Conservation (phyloP, 75 land plant species). For the Sequoia sempervirens region DNA sequence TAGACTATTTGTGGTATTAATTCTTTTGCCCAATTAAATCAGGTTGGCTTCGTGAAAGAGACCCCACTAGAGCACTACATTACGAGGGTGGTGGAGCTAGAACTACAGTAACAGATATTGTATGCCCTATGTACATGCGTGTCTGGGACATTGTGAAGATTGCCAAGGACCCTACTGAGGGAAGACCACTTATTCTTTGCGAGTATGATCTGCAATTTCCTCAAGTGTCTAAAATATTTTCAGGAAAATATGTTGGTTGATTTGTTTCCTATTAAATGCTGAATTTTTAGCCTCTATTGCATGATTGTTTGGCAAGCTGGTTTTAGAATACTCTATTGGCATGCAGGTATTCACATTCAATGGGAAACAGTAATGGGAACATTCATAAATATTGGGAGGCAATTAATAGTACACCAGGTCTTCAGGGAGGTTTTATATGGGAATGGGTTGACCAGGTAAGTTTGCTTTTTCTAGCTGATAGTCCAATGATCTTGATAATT, state of each 20-base stretch:
- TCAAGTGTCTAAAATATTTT: background rate
- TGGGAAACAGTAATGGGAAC: slow-evolving; percentile 99
- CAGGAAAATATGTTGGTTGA: background rate
- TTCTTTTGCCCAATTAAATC: slow-evolving; percentile 2
- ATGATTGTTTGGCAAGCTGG: background rate
- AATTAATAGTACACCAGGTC: slow-evolving; percentile 84
- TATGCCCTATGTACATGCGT: slow-evolving; percentile 99
- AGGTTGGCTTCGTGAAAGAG: slow-evolving; percentile 89
- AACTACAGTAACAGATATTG: slow-evolving; percentile 86
- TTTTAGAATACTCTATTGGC: background rate
- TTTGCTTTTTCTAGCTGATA: background rate
- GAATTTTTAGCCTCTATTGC: background rate
- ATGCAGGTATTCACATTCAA: slow-evolving; percentile 94
- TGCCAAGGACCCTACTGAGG: slow-evolving; percentile 79
- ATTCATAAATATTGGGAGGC: slow-evolving; percentile 93
- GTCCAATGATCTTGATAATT: background rate
- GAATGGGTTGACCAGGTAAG: slow-evolving; percentile 99
- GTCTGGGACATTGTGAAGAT: slow-evolving; percentile 97
- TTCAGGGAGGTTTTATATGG: slow-evolving; percentile 99
- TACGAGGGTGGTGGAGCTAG: slow-evolving; percentile 99
- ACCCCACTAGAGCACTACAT: slow-evolving; percentile 78
- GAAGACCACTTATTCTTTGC: slow-evolving; percentile 91
- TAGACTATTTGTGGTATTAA: background rate
- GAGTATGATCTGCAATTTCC: slow-evolving; percentile 58
- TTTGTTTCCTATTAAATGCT: background rate